phyloP scores from a whole-genome alignment of 176 grass and related monocot species.

The Puya raimondii region DNA sequence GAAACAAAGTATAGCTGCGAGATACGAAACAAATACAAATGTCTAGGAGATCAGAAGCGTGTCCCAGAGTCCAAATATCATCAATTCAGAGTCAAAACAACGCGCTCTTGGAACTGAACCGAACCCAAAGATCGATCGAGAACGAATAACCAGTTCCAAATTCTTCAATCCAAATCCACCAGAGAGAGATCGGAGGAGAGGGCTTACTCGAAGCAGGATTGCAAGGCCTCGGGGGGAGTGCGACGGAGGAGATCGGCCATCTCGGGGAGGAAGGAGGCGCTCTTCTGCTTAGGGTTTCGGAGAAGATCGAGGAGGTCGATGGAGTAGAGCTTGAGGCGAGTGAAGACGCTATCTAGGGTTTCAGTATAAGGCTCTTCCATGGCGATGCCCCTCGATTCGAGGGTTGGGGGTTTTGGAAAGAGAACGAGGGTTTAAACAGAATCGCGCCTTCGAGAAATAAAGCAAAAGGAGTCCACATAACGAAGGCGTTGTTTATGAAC shows the following conservation, averaged over 20 bases:
- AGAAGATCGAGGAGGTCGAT: constrained; percentile 67
- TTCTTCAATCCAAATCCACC: background rate
- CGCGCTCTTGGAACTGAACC: constrained; percentile 7
- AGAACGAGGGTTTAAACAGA: background rate
- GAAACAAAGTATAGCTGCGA: constrained; percentile 65
- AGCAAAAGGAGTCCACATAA: background rate
- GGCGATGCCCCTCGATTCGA: background rate
- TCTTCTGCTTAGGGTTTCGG: constrained; percentile 37
- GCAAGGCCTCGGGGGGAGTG: constrained; percentile 37
- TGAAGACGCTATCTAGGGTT: constrained; percentile 50
- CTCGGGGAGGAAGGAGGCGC: constrained; percentile 42
- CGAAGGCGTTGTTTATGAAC: background rate
- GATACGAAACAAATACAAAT: background rate
- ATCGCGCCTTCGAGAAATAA: background rate
- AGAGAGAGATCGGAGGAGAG: background rate
- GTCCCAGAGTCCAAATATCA: too few relatives aligned
- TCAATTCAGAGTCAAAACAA: background rate
- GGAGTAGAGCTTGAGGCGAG: constrained; percentile 71
- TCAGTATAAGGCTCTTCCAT: constrained; percentile 32
- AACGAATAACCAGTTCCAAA: background rate
- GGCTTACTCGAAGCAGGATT: constrained; percentile 64
- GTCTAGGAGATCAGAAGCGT: too few relatives aligned
- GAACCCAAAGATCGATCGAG: background rate
- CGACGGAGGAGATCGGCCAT: constrained; percentile 57
- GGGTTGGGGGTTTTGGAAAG: background rate